Evolutionary conservation across 2,329 filamentous ascomycete species (phyloP).

Genomic region (Penicillium sumatraense): DNA sequence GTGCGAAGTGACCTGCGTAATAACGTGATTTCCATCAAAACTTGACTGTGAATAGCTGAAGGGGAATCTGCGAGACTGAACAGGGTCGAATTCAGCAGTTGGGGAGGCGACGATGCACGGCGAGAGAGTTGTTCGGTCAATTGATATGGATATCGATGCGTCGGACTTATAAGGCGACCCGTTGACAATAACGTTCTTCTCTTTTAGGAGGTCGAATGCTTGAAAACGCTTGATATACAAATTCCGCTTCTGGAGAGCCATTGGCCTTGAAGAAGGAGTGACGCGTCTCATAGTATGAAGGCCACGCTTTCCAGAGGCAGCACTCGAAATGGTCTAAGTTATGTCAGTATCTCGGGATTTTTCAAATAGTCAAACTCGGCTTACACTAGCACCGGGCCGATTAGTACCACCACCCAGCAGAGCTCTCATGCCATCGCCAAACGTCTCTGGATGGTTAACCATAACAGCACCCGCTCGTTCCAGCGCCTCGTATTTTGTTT

Average conservation of each 20-base stretch:
- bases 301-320: conserved; percentile 51
- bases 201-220: conserved; percentile 60
- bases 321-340: conserved; percentile 26
- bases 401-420: conserved; percentile 55
- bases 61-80: conserved; percentile 60
- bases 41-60: conserved; percentile 63
- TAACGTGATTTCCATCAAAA: conserved; percentile 46
- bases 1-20: conserved; percentile 50
- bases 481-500: conserved; percentile 70
- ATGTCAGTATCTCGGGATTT: conserved; percentile 9
- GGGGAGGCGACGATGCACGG: conserved; percentile 69
- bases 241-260: conserved; percentile 35
- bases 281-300: conserved; percentile 55
- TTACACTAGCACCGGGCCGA: conserved; percentile 28
- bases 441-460: conserved; percentile 76
- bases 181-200: conserved; percentile 53
- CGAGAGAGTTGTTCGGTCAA: conserved; percentile 65
- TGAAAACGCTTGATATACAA: conserved; percentile 62
- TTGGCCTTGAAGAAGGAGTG: conserved; percentile 6
- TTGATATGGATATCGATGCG: conserved; percentile 64
- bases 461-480: conserved; percentile 69
- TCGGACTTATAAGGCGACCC: conserved; percentile 43
- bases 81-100: conserved; percentile 49
- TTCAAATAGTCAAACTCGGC: conserved; percentile 1
- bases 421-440: conserved; percentile 69